phyloP scores from a whole-genome alignment of 2,329 filamentous ascomycete genomes.

The Trichophyton benhamiae region DNA sequence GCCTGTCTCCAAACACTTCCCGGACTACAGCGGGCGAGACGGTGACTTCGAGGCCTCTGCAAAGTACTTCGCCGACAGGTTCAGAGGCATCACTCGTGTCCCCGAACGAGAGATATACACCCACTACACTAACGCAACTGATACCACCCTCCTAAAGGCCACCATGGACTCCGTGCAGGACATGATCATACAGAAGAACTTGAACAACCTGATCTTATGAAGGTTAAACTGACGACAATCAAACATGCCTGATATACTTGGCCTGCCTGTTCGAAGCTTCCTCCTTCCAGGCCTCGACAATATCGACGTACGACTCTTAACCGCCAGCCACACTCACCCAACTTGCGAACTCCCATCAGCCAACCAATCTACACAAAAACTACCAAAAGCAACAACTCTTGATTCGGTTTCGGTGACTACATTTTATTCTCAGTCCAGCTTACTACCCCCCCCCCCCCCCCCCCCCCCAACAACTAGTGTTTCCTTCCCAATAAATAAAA shows the following conservation, averaged over 20 bases:
- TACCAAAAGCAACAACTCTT: not conserved
- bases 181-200: constrained; percentile 75
- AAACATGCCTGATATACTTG: not conserved
- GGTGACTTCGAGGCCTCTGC: constrained; percentile 62
- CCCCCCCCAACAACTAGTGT: no score
- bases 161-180: constrained; percentile 79
- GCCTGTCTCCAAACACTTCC: constrained; percentile 63
- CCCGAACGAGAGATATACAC: constrained; percentile 46
- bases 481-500: no score
- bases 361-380: not conserved
- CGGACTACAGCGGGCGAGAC: constrained; percentile 61
- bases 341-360: not conserved
- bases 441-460: not conserved
- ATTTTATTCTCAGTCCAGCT: not conserved
- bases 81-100: constrained; percentile 59
- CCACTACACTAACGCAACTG: constrained; percentile 48
- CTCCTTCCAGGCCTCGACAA: not conserved
- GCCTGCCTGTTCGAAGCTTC: not conserved
- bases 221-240: constrained; percentile 1
- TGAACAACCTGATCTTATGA: constrained; percentile 65
- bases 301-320: not conserved
- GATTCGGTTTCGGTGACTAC: not conserved
- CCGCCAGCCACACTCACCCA: not conserved
- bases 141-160: constrained; percentile 67
- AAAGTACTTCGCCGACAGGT: constrained; percentile 74